These are phyloP conservation scores for Glarea lozoyensis DNA, from an alignment of 495 filamentous ascomycete species.

Conservation along the genomic window DNA sequence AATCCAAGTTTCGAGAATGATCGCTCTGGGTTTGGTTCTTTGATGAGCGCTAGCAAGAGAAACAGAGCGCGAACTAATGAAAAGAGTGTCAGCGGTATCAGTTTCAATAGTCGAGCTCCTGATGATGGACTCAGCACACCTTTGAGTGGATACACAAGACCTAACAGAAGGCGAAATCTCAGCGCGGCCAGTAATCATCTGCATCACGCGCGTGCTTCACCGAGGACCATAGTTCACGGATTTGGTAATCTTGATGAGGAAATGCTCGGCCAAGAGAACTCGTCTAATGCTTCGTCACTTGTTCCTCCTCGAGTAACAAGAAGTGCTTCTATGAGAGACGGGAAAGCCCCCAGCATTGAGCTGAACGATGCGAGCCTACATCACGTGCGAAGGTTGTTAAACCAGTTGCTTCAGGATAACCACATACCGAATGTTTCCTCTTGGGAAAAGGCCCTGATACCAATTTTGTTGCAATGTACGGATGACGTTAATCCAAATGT, in stretches of 20 bases:
- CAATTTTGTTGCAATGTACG: slow-evolving; percentile 83
- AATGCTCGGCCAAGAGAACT: slow-evolving; percentile 12
- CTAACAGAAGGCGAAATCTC: slow-evolving; percentile 59
- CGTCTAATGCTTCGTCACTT: slow-evolving; percentile 32
- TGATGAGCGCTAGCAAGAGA: slow-evolving; percentile 60
- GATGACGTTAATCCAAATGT: slow-evolving; percentile 94
- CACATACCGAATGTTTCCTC: slow-evolving; percentile 58
- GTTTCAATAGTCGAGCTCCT: slow-evolving; percentile 49
- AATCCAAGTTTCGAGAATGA: slow-evolving; percentile 39
- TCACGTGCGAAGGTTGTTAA: slow-evolving; percentile 77
- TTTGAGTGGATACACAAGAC: slow-evolving; percentile 18
- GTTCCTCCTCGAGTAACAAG: slow-evolving; percentile 56
- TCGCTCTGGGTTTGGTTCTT: slow-evolving; percentile 35
- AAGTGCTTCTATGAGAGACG: slow-evolving; percentile 79
- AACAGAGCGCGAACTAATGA: slow-evolving; percentile 66
- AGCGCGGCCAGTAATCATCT: slow-evolving; percentile 62
- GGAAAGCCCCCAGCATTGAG: slow-evolving; percentile 63
- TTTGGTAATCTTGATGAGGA: slow-evolving; percentile 20
- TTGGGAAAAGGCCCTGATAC: slow-evolving; percentile 89
- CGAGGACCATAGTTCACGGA: slow-evolving; percentile 40
- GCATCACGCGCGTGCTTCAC: slow-evolving; percentile 56
- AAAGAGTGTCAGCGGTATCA: slow-evolving; percentile 54
- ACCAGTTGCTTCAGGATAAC: slow-evolving; percentile 71
- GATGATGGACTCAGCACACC: slow-evolving; percentile 27
- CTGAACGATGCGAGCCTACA: slow-evolving; percentile 79